Evolutionary conservation across 495 filamentous ascomycete species (phyloP), one percentile per base, ranked within the genome.

Genomic region (Hypoxylon perforatum): DNA sequence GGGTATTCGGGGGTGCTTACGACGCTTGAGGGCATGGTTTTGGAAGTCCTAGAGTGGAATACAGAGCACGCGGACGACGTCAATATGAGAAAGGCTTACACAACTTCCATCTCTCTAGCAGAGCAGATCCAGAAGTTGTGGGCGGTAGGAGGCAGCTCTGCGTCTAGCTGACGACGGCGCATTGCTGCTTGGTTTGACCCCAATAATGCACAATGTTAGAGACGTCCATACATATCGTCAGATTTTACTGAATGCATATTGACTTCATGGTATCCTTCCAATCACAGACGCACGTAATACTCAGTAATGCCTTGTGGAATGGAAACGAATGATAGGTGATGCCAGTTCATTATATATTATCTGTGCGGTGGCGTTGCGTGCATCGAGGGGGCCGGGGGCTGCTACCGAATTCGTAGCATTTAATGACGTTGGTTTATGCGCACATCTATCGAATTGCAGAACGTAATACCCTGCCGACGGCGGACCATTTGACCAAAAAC

Each of bases 21-120:
- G 0, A 87, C 84, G 7, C 61, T 87, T 8, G 80, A 86, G 5
- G 85, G 84, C 3, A 82, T 87, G 81, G 76, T 75, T 48, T 78
- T 81, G 64, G 76, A 87, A 61, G 53, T 88, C 12, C 63, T 84
- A 3, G 80, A 85, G 49, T 87, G 84, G 82, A 85, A 86, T 71
- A 57, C 54, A 1, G 76, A 77, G 25, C 80, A 81, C 30, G 63
- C 48, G 35, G 15, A 63, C 23, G 45, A 68, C 19, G 61, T 49
- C 41, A 68, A 57, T 47, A 68, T 22, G 15, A 65, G 58, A 15
- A 76, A 73, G 50, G 54, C 61, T 14, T 82, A 77, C 47, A 76
- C 73, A 54, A 81, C 67, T 53, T 80, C 77, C 7, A 65, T 80
- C 9, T 73, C 75, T 4, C 65, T 82, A 5, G 77, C 80, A 1